A percentile compares a stretch with the other conserved stretches of the same genome.
Evolutionary conservation across 1,284 basidiomycete genomes (phyloP).

Genomic region (Heterobasidion parviporum): DNA sequence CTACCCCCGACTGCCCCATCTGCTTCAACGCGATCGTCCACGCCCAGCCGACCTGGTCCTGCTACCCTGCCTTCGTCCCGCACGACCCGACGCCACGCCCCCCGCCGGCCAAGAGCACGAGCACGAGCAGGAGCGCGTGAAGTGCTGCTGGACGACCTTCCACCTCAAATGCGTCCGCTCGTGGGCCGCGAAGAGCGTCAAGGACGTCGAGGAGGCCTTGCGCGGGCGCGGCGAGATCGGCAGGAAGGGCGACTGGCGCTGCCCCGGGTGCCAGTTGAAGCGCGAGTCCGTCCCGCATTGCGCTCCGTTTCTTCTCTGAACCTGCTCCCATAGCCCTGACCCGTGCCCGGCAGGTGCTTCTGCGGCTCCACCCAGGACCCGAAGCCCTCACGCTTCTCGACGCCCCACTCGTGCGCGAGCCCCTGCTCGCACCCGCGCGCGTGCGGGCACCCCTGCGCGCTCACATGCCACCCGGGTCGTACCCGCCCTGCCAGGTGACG

Average conservation of each 20-base stretch:
- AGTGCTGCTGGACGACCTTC: constrained; percentile 77
- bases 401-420: too few species aligned
- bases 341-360: constrained; percentile 55
- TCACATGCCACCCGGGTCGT: constrained; percentile 24
- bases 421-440: too few species aligned
- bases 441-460: constrained; percentile 43
- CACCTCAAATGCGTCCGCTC: constrained; percentile 75
- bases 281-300: constrained; percentile 53
- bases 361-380: constrained; percentile 45
- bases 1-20: constrained; percentile 70
- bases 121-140: constrained; percentile 23
- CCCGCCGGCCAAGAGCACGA: constrained; percentile 3
- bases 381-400: too few species aligned
- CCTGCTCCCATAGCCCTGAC: neutral
- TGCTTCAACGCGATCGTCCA: constrained; percentile 72
- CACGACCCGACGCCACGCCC: constrained; percentile 14
- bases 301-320: constrained; percentile 10
- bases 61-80: constrained; percentile 40
- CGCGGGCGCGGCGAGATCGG: constrained; percentile 57
- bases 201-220: constrained; percentile 70
- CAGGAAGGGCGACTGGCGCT: constrained; percentile 71
- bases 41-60: constrained; percentile 70
- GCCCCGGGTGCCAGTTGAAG: constrained; percentile 81
- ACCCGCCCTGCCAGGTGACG: too few species aligned
- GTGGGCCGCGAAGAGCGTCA: constrained; percentile 77